These are phyloP conservation scores for Castanea sativa DNA, from an alignment of 306 rosid species.

Conservation along the genomic window DNA sequence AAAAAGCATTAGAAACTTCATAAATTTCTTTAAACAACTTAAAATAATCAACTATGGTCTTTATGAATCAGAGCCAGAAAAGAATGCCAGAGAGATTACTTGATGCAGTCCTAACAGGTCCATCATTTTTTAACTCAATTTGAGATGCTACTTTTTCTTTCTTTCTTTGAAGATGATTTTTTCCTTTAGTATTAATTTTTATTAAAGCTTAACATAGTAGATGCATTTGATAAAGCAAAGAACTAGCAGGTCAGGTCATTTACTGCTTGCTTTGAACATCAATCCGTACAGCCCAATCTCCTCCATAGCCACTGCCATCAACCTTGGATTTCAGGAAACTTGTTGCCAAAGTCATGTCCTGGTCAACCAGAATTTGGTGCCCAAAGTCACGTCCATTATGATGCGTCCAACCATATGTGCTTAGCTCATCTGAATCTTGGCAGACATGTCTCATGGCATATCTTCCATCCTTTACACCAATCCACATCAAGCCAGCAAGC, in stretches of 20 bases:
- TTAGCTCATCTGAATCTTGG: slow-evolving; percentile 70
- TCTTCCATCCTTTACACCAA: slow-evolving; percentile 69
- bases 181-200: not conserved
- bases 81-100: not conserved
- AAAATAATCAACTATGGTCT: not conserved
- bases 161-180: slow-evolving; percentile 1
- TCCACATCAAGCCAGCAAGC: slow-evolving; percentile 96
- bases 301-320: slow-evolving; percentile 88
- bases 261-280: slow-evolving; percentile 56
- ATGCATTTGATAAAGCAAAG: slow-evolving; percentile 9
- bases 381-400: slow-evolving; percentile 65
- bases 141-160: slow-evolving; percentile 7
- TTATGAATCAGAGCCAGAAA: not conserved
- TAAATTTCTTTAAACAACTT: not conserved
- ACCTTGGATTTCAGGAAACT: slow-evolving; percentile 77
- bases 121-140: slow-evolving; percentile 1
- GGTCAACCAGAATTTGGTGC: slow-evolving; percentile 76
- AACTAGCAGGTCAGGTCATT: slow-evolving; percentile 24
- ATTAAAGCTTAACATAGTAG: not conserved
- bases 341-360: slow-evolving; percentile 62
- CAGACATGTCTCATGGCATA: slow-evolving; percentile 56
- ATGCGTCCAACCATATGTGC: slow-evolving; percentile 60
- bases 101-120: slow-evolving; percentile 3
- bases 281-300: slow-evolving; percentile 88
- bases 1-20: not conserved